Evolutionary conservation across 176 grass and related monocot genomes (phyloP).

Genomic region (Raddia guianensis): DNA sequence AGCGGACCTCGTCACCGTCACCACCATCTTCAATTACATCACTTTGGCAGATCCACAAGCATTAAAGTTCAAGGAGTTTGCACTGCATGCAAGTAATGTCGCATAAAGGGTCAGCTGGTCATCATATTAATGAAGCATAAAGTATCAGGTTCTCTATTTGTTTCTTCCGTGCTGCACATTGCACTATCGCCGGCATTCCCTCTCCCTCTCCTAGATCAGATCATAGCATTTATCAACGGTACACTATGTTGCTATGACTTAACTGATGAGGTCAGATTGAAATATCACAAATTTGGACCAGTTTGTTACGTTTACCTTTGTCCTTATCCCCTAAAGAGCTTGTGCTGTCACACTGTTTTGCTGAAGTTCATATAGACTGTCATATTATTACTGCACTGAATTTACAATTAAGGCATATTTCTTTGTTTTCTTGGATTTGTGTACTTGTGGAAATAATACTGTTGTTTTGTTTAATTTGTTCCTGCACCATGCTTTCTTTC

Average conservation of each 20-base stretch:
- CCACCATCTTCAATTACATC: too few relatives aligned
- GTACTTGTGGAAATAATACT: conserved; percentile 13
- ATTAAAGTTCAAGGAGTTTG: too few relatives aligned
- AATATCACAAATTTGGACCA: background rate
- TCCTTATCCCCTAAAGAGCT: background rate
- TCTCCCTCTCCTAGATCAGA: too few relatives aligned
- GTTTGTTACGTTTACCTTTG: background rate
- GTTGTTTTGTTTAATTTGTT: background rate
- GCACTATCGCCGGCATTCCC: too few relatives aligned
- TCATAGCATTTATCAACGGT: background rate
- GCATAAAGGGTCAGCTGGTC: too few relatives aligned
- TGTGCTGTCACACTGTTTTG: background rate
- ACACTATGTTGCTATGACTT: background rate
- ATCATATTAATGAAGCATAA: too few relatives aligned
- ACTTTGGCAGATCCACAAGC: too few relatives aligned
- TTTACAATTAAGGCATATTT: background rate
- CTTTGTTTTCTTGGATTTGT: background rate
- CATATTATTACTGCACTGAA: background rate
- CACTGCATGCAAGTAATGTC: too few relatives aligned
- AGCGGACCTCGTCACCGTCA: too few relatives aligned
- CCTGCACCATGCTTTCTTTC: background rate
- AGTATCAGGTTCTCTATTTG: too few relatives aligned
- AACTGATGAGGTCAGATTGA: background rate
- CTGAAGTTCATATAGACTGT: conserved; percentile 1
- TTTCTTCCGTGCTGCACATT: too few relatives aligned